Percentiles rank a stretch among this genome's conserved stretches.
phyloP scores from a whole-genome alignment of 768 basidiomycete genomes.

The Tephrocybe sp. region DNA sequence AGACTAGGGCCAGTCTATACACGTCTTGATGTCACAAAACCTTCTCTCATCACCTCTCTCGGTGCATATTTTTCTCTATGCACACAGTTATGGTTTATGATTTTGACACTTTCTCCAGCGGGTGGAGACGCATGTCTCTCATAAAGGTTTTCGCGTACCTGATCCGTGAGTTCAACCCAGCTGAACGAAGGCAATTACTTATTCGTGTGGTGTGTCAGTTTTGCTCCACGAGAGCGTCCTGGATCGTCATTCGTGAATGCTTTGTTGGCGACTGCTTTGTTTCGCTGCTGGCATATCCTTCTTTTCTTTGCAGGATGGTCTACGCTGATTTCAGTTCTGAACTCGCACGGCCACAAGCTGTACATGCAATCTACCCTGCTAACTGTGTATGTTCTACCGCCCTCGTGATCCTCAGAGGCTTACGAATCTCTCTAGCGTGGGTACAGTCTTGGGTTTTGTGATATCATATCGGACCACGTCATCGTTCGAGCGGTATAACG shows the following conservation, averaged over 20 bases:
- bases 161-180: constrained; percentile 33
- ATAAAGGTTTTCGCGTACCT: constrained; percentile 35
- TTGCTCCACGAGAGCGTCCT: constrained; percentile 37
- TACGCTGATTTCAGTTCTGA: constrained; percentile 54
- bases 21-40: too few species aligned
- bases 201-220: constrained; percentile 25
- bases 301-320: constrained; percentile 67
- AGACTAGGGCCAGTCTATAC: too few species aligned
- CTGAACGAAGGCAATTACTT: not conserved
- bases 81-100: too few species aligned
- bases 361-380: constrained; percentile 55
- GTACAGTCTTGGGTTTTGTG: constrained; percentile 76
- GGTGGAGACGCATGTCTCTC: constrained; percentile 27
- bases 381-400: constrained; percentile 54
- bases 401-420: constrained; percentile 21
- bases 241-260: constrained; percentile 39
- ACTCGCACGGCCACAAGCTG: constrained; percentile 41
- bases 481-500: constrained; percentile 76
- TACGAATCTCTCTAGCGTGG: constrained; percentile 37
- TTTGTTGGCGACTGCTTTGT: constrained; percentile 44
- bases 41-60: constrained; percentile 5
- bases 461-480: constrained; percentile 73
- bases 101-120: constrained; percentile 25
- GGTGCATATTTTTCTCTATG: constrained; percentile 1
- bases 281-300: constrained; percentile 68